Conservation (phyloP, 1,284 basidiomycete genomes). For the Tausonia pullulans region DNA sequence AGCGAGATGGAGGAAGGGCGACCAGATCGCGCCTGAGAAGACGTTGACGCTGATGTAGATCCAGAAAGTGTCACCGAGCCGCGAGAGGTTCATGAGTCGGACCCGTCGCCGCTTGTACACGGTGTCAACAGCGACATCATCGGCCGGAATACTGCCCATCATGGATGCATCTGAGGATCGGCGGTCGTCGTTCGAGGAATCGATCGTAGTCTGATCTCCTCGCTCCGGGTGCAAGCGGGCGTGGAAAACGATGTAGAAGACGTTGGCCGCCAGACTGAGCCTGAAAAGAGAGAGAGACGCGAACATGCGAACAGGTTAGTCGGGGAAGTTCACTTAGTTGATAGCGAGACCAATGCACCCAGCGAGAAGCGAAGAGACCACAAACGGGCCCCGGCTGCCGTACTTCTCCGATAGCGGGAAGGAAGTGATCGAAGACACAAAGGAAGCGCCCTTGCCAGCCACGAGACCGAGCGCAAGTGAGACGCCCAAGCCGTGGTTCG, state of each 20-base stretch:
- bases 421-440: slow-evolving; percentile 57
- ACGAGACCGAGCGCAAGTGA: slow-evolving; percentile 67
- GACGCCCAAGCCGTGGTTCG: slow-evolving; percentile 59
- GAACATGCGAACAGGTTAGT: neutral
- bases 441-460: slow-evolving; percentile 62
- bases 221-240: neutral
- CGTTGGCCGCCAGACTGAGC: slow-evolving; percentile 54
- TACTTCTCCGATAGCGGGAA: slow-evolving; percentile 34
- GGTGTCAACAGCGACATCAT: slow-evolving; percentile 5
- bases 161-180: neutral
- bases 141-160: neutral
- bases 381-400: slow-evolving; percentile 60
- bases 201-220: neutral
- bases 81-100: slow-evolving; percentile 48
- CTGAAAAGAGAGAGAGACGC: slow-evolving; percentile 38
- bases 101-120: slow-evolving; percentile 11
- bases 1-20: slow-evolving; percentile 62
- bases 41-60: slow-evolving; percentile 50
- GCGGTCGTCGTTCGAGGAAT: neutral
- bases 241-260: slow-evolving; percentile 44
- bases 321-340: neutral
- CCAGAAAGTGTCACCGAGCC: slow-evolving; percentile 68
- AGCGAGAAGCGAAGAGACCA: slow-evolving; percentile 32
- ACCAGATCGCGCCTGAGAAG: slow-evolving; percentile 64
- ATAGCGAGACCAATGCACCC: neutral